phyloP scores from a whole-genome alignment of 345 rosid species.

The Isatis tinctoria region DNA sequence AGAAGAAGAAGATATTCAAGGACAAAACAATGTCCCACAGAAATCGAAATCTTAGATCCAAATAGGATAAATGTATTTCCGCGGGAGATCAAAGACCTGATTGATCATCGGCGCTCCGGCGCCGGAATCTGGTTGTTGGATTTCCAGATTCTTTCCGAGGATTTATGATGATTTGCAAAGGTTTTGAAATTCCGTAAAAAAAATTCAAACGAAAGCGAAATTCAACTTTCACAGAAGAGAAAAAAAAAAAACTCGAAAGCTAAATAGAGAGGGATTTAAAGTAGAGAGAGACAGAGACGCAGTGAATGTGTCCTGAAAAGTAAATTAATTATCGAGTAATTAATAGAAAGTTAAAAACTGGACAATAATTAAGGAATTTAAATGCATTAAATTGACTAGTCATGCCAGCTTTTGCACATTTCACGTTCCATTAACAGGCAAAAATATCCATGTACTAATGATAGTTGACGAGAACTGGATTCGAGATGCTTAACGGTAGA shows the following conservation, averaged over 20 bases:
- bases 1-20: background rate
- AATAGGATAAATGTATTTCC: background rate
- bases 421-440: constrained; percentile 16
- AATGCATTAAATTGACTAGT: background rate
- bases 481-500: constrained; percentile 32
- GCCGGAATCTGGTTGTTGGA: constrained; percentile 18
- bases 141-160: constrained; percentile 5
- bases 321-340: background rate
- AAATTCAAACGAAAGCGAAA: background rate
- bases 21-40: background rate
- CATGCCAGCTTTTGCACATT: constrained; percentile 27
- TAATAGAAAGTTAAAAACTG: background rate
- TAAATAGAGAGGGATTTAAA: background rate
- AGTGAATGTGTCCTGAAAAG: constrained; percentile 14
- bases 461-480: background rate
- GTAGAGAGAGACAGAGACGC: background rate
- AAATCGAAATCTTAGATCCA: constrained; percentile 30
- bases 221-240: background rate
- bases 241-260: background rate
- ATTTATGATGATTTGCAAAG: constrained; percentile 11
- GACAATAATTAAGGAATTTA: background rate
- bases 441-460: background rate
- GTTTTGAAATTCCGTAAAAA: constrained; percentile 8
- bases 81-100: constrained; percentile 5
- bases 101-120: constrained; percentile 8